A percentile compares a stretch with the other conserved stretches of the same genome.
Evolutionary conservation across 2,329 filamentous ascomycete genomes (phyloP).

Genomic region (Aspergillus fumigatiaffinis): DNA sequence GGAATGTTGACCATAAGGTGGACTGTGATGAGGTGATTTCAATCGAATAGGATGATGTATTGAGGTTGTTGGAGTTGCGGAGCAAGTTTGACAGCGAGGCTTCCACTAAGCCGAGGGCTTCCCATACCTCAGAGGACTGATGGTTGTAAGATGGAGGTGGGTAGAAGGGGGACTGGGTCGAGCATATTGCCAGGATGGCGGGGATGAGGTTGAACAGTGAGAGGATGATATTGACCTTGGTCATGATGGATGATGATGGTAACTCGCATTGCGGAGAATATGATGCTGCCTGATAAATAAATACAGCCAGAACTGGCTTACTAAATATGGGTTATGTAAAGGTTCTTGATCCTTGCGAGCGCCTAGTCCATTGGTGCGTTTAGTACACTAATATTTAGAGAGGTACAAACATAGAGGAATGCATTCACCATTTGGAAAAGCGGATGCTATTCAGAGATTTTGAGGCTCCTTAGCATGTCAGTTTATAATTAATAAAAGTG

Average conservation of each 20-base stretch:
- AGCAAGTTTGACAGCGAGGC: background rate
- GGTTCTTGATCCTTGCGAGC: too few species aligned
- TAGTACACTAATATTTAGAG: too few species aligned
- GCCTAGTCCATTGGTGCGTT: too few species aligned
- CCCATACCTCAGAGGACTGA: background rate
- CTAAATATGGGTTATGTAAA: too few species aligned
- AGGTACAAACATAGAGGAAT: too few species aligned
- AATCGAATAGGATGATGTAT: background rate
- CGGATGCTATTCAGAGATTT: too few species aligned
- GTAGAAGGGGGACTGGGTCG: background rate
- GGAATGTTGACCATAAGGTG: background rate
- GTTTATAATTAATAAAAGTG: too few species aligned
- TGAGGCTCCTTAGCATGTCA: too few species aligned
- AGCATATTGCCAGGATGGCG: background rate
- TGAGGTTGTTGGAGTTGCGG: background rate
- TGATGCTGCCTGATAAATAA: too few species aligned
- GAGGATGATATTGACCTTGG: background rate
- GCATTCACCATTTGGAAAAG: too few species aligned
- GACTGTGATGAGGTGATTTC: background rate
- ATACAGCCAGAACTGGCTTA: too few species aligned
- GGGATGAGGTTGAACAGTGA: background rate
- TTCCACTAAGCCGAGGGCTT: background rate
- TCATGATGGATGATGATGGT: background rate
- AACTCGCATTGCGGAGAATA: background rate
- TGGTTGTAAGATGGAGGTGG: background rate